Percentiles rank a stretch among this genome's conserved stretches.
Conservation (phyloP, 2,329 filamentous ascomycete species). For the Fusarium beomiforme region DNA sequence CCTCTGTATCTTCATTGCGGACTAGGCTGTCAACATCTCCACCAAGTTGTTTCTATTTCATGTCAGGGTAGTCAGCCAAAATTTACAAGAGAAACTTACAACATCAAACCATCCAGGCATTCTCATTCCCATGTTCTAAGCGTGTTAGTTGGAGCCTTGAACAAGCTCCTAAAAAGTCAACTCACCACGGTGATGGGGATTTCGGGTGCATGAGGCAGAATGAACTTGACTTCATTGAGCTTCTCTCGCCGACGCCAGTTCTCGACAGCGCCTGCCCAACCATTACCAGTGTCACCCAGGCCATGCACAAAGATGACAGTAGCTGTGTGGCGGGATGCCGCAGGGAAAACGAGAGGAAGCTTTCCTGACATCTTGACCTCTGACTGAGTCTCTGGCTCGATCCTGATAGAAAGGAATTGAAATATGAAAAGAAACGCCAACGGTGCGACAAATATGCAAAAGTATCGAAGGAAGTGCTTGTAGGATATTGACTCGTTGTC, state of each 20-base stretch:
- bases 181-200: constrained; percentile 80
- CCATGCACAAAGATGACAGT: constrained; percentile 96
- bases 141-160: constrained; percentile 17
- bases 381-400: neutral
- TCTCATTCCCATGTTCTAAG: constrained; percentile 42
- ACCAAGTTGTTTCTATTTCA: constrained; percentile 47
- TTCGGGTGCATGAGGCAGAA: constrained; percentile 88
- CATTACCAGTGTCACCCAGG: constrained; percentile 82
- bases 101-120: constrained; percentile 95
- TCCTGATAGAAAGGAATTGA: neutral
- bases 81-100: constrained; percentile 52
- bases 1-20: constrained; percentile 70
- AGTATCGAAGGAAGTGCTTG: constrained; percentile 14
- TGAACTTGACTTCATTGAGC: constrained; percentile 91
- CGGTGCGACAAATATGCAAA: constrained; percentile 18
- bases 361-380: constrained; percentile 33
- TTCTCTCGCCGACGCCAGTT: constrained; percentile 84
- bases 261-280: constrained; percentile 85
- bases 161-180: neutral
- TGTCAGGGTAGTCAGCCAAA: neutral
- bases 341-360: constrained; percentile 76
- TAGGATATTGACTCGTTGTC: constrained; percentile 1
- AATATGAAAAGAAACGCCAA: constrained; percentile 8
- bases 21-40: constrained; percentile 46
- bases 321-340: constrained; percentile 85